Evolutionary conservation across 2,329 filamentous ascomycete genomes (phyloP).

Genomic region (Fusarium nisikadoi): DNA sequence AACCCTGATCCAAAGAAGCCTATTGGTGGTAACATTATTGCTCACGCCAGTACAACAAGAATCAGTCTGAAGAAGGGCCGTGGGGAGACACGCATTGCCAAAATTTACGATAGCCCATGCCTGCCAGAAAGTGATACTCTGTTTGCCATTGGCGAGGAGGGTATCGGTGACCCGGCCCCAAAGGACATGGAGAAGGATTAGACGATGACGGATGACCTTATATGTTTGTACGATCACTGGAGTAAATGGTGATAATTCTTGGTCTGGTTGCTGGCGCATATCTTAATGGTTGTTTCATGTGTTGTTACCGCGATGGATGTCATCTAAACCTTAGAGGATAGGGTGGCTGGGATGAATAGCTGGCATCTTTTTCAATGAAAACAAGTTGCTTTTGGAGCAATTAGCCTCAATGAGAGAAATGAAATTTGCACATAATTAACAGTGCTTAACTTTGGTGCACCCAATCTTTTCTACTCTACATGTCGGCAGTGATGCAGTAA

Average conservation of each 20-base stretch:
- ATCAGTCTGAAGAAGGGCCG: slow-evolving; percentile 96
- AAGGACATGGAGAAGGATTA: slow-evolving; percentile 93
- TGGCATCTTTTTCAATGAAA: background rate
- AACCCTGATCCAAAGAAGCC: slow-evolving; percentile 99
- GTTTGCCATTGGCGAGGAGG: slow-evolving; percentile 97
- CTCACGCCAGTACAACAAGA: slow-evolving; percentile 94
- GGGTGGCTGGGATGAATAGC: background rate
- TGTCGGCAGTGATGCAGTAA: background rate
- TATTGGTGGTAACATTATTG: slow-evolving; percentile 98
- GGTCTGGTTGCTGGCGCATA: slow-evolving; percentile 50
- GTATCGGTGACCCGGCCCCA: slow-evolving; percentile 93
- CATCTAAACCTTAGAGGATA: background rate
- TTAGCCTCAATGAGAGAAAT: background rate
- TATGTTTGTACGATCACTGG: slow-evolving; percentile 34
- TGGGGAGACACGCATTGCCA: slow-evolving; percentile 95
- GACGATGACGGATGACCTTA: slow-evolving; percentile 9
- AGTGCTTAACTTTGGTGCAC: background rate
- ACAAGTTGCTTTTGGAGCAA: background rate
- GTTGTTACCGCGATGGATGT: slow-evolving; percentile 9
- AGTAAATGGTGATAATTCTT: slow-evolving; percentile 34
- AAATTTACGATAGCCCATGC: slow-evolving; percentile 99
- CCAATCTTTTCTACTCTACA: background rate
- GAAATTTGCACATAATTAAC: background rate
- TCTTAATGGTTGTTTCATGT: slow-evolving; percentile 20
- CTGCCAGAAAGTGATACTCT: slow-evolving; percentile 95